Base-by-base conservation (phyloP, 2,329 filamentous ascomycete species). In the Aspergillus sp. region DNA sequence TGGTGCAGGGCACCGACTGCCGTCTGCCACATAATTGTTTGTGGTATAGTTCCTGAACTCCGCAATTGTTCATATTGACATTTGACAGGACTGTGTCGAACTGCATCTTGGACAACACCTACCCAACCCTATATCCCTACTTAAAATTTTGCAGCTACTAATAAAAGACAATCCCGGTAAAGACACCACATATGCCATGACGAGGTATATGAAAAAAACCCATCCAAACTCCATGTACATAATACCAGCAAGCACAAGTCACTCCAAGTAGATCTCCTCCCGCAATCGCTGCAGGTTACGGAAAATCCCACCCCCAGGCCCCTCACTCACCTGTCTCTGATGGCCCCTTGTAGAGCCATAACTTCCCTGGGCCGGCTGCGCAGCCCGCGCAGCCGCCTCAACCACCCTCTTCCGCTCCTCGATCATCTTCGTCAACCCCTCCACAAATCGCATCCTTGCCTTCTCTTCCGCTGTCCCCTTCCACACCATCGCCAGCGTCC, bases 381-480 rank as follows among this genome's bases (percentile, higher is more conserved):
- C 66, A 61, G 70, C 57, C 60, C 59, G 60, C 52, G 63, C 61
- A 60, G 73, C 74, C 52, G 68, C 76, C 45, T 81, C 80, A 41
- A 82, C 56, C 1, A 72, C 72, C 62, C 72, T 81, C 62, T 79
- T 77, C 63, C 80, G 79, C 22, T 97, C 93, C 69, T 97, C 92
- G 1, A 96, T 90, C 74, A 91, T 83, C 78, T 87, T 91, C 34
- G 87, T 86, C 66, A 99, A 73, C 51, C 83, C 83, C 62, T 98
- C 93, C 17, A 99, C 87, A 70, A 97, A 92, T 67, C 85, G 89
- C 9, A 78, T 78, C 53, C 95, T 81, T 5, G 91, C 91, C 75
- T 90, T 96, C 73, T 98, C 95, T 76, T 99, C 95, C 0, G 90
- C 89, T 2, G 95, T 97, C n/a, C 92, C 92, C 71, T 89, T 93